Base-by-base conservation (phyloP, 768 basidiomycete species). In the Suillus spraguei region DNA sequence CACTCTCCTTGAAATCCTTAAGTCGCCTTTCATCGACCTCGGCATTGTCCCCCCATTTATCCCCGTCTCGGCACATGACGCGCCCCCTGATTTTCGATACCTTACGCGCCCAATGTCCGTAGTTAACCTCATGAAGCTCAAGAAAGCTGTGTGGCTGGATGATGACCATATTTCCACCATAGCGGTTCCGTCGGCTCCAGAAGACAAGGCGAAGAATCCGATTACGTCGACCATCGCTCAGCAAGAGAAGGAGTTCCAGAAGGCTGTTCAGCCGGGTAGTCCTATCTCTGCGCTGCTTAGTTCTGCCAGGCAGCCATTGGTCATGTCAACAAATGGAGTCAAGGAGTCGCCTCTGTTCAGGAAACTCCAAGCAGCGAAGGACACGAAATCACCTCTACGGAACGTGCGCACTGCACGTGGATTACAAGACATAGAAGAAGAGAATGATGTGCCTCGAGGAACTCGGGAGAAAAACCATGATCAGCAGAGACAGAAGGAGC, bases 201-300 rank as follows among this genome's bases (percentile, higher is more conserved):
- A 60, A n/a, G 68, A 71, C 24, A 68, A 65, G 59, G 63, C 66
- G 17, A 63, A 63, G 49, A 82, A 80, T 71, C 83, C 78, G 55
- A 79, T 82, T 60, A 84, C 83, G 17, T 85, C 84, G 14, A 90
- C 82, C 52, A 87, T 91, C 63, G 89, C 89, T 4, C 85, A 94
- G 69, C 92, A 94, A 72, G 97, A 99, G 84, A 90, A 90, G 74
- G 97, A 99, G 75, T 98, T 99, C 88, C 90, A 92, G 79, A 89
- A 91, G 70, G 97, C 95, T 2, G 93, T 99, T 1, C 94, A 95
- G 71, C 97, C 96, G 7, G 95, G 93, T 49, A 93, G 91, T 65
- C 97, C 97, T 0, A 96, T 99, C 64, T 92, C 93, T 35, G 94
- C 93, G 3, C 78, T 99, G 56, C 83, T 99, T 69, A 90, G 86